Percentiles rank a stretch among this genome's conserved stretches.
phyloP scores from a whole-genome alignment of 1,139 yeast genomes.

The Saccharomyces hybrid region DNA sequence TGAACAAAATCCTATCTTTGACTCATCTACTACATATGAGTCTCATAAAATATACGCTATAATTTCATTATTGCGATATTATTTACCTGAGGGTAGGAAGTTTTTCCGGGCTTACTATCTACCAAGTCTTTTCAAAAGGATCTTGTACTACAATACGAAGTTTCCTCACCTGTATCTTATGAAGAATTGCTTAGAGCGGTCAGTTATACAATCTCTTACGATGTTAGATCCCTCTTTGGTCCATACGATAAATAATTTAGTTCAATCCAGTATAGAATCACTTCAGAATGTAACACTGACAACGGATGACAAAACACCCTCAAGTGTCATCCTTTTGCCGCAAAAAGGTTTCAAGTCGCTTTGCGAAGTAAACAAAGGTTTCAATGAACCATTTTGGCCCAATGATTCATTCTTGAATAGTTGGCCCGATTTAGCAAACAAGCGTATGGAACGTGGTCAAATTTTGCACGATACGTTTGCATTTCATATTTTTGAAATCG shows the following conservation, averaged over 20 bases:
- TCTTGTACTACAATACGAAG: background rate
- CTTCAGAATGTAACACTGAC: background rate
- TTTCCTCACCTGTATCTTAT: background rate
- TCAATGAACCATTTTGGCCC: constrained; percentile 6
- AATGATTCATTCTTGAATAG: background rate
- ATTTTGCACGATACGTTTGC: background rate
- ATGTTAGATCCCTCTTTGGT: background rate
- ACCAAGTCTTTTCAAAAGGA: background rate
- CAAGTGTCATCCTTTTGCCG: background rate
- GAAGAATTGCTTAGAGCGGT: background rate
- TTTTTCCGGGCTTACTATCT: background rate
- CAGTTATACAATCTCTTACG: background rate
- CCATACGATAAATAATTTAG: background rate
- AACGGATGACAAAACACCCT: background rate
- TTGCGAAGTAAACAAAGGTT: background rate
- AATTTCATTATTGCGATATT: background rate
- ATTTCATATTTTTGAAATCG: constrained; percentile 15
- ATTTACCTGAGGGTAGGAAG: background rate
- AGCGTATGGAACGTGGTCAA: constrained; percentile 4
- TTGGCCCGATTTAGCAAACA: background rate
- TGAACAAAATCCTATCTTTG: background rate
- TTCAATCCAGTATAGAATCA: background rate
- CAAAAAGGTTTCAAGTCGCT: background rate
- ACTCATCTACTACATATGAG: background rate
- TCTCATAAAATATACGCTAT: background rate